Evolutionary conservation across 2,329 filamentous ascomycete species (phyloP), one percentile per base, ranked within the genome.

Genomic region (Diaporthe helianthi): DNA sequence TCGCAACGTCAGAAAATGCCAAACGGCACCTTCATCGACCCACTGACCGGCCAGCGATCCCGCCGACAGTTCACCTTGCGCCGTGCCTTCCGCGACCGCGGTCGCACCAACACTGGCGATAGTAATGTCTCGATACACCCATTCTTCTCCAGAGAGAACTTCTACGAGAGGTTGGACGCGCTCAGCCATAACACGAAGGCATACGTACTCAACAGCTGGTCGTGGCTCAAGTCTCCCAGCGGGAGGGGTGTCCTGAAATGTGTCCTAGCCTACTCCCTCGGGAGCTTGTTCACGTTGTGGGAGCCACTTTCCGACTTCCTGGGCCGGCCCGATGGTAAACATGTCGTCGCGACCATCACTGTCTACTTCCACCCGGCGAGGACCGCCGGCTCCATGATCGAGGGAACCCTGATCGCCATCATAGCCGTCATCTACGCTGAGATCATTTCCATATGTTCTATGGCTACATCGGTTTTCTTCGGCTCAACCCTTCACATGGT

Each of bases 311-410:
- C 93, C 19, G 82, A 85, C 9, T 87, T 94, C 68, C 83, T 98
- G 19, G 95, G 95, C 13, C 86, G 90, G 72, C 92, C 94, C 76
- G 94, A 97, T 80, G 93, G 93, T 63, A 98, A 98, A 77, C 95
- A 98, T 80, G 90, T 97, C 76, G 93, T 97, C 64, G 94, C 94
- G 38, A 98, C 95, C 2, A 89, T 98, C 69, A 97, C 93, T 0
- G 94, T 98, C 13, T 98, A 97, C 77, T 98, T 98, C 76, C 94
- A 98, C 78, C 94, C 95, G 5, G 93, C 93, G 7, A 86, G 95
- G 69, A 93, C 93, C 22, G 88, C 90, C 31, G 95, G 95, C 0
- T 96, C 92, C 73, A 97, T 98, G 93, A 87, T 93, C 69, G 93
- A 97, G 79, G 94, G 94, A 3, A 87, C 91, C 13, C 81, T 94